These are phyloP conservation scores for Polychytrium aggregatum DNA, from an alignment of 192 early-diverging fungal species.

Conservation along the genomic window DNA sequence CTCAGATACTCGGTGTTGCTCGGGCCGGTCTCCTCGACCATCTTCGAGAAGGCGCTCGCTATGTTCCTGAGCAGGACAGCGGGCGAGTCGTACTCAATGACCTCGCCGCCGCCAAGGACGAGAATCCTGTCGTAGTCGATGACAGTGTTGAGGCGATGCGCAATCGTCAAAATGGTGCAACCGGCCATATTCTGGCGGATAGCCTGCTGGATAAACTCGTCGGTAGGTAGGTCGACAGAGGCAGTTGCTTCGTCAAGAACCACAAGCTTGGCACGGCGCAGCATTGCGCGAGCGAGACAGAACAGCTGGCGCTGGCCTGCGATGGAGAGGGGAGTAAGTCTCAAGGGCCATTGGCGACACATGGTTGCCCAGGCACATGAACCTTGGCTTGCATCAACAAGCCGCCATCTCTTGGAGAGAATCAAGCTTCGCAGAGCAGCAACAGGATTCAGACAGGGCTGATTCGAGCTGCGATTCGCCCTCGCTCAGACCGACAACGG, in stretches of 20 bases:
- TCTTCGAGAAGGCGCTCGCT: slow-evolving; percentile 13
- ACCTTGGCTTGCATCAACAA: too few relatives aligned
- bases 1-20: slow-evolving; percentile 46
- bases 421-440: too few relatives aligned
- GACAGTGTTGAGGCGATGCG: slow-evolving; percentile 47
- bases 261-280: slow-evolving; percentile 29
- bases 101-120: slow-evolving; percentile 56
- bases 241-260: slow-evolving; percentile 39
- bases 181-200: slow-evolving; percentile 28
- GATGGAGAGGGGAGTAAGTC: too few relatives aligned
- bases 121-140: slow-evolving; percentile 26
- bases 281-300: slow-evolving; percentile 42
- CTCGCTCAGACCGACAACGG: too few relatives aligned
- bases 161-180: slow-evolving; percentile 59
- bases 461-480: too few relatives aligned
- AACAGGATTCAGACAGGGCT: too few relatives aligned
- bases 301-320: slow-evolving; percentile 49
- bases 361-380: too few relatives aligned
- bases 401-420: too few relatives aligned
- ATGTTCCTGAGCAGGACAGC: slow-evolving; percentile 40
- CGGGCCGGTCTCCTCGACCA: slow-evolving; percentile 28
- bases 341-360: too few relatives aligned
- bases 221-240: slow-evolving; percentile 55
- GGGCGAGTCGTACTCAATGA: slow-evolving; percentile 78
- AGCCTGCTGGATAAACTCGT: slow-evolving; percentile 54